Evolutionary conservation across 345 rosid species (phyloP).

Genomic region (Pistacia vera): DNA sequence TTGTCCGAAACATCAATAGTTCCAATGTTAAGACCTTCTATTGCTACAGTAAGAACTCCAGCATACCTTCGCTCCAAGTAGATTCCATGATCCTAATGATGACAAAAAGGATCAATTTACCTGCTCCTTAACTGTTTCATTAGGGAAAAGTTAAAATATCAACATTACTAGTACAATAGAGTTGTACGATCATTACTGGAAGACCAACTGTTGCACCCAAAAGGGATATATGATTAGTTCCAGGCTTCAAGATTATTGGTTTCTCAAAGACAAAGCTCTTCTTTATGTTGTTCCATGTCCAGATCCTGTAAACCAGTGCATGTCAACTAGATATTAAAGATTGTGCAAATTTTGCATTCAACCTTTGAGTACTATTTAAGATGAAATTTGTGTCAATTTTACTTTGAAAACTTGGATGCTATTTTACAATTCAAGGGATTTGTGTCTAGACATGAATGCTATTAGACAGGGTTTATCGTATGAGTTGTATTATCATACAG

Average conservation of each 20-base stretch:
- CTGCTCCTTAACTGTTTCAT: neutral
- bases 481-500: neutral
- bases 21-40: conserved; percentile 52
- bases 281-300: conserved; percentile 45
- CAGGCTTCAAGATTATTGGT: conserved; percentile 34
- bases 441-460: too few species aligned
- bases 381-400: neutral
- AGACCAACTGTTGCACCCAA: conserved; percentile 42
- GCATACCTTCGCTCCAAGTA: conserved; percentile 47
- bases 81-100: conserved; percentile 46
- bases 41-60: conserved; percentile 35
- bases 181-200: conserved; percentile 28
- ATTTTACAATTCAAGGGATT: neutral
- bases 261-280: conserved; percentile 51
- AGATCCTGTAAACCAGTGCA: conserved; percentile 31
- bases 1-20: conserved; percentile 42
- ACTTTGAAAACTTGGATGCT: neutral
- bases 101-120: neutral
- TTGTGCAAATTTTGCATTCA: neutral
- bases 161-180: neutral
- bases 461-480: neutral
- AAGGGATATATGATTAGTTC: conserved; percentile 38
- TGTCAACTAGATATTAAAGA: neutral
- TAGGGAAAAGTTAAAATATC: neutral
- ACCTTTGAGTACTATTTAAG: neutral